Evolutionary conservation across 139 green algal species (phyloP).

Genomic region (Chloropicon primus): DNA sequence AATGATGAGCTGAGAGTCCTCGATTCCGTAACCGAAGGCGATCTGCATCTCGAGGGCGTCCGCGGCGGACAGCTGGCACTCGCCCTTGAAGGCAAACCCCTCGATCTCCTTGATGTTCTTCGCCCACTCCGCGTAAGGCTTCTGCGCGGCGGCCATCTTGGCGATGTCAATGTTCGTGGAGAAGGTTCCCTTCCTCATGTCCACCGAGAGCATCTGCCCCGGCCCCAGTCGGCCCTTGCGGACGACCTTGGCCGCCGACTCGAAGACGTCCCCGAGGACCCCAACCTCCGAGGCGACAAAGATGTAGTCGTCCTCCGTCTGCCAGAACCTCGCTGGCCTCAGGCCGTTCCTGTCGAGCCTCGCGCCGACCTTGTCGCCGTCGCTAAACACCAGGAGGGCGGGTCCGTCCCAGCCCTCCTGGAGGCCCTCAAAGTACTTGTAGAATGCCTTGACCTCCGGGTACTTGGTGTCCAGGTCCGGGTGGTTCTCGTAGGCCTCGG

Average conservation of each 20-base stretch:
- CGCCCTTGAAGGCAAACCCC: constrained; percentile 9
- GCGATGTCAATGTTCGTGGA: constrained; percentile 72
- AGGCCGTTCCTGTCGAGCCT: constrained; percentile 95
- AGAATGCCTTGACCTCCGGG: constrained; percentile 65
- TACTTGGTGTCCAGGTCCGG: constrained; percentile 72
- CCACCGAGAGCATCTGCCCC: constrained; percentile 86
- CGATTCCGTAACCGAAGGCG: constrained; percentile 42
- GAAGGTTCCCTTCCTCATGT: constrained; percentile 74
- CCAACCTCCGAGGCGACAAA: constrained; percentile 96
- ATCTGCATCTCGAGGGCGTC: constrained; percentile 19
- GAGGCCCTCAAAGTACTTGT: constrained; percentile 93
- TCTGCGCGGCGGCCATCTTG: constrained; percentile 42
- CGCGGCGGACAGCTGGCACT: constrained; percentile 9
- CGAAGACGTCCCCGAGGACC: constrained; percentile 79
- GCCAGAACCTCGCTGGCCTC: constrained; percentile 90
- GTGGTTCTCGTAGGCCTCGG: constrained; percentile 84
- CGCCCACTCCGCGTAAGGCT: constrained; percentile 78
- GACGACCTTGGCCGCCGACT: constrained; percentile 59
- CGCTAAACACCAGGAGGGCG: constrained; percentile 90
- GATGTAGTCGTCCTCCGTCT: constrained; percentile 85
- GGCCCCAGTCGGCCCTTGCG: constrained; percentile 84
- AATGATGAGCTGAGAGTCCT: constrained; percentile 93
- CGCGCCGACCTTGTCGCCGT: constrained; percentile 71
- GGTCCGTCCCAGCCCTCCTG: constrained; percentile 98
- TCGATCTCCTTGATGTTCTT: constrained; percentile 27